phyloP scores from a whole-genome alignment of 2,329 filamentous ascomycete genomes.

The Bipolaris oryzae region DNA sequence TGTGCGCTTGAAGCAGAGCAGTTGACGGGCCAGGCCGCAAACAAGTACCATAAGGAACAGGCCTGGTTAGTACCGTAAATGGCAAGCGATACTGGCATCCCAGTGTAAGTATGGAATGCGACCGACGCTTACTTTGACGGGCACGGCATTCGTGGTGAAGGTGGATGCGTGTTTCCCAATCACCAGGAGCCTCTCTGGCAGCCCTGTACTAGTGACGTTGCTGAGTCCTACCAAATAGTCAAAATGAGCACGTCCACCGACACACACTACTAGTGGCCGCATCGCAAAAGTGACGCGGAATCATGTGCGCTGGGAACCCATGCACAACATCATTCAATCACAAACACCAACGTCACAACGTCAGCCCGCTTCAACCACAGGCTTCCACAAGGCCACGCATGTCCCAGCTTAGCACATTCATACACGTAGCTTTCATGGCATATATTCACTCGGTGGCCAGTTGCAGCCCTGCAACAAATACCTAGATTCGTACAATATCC shows the following conservation, averaged over 20 bases:
- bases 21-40: neutral
- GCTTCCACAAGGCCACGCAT: neutral
- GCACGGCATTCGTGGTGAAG: slow-evolving; percentile 4
- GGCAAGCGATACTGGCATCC: slow-evolving; percentile 5
- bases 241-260: neutral
- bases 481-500: slow-evolving; percentile 77
- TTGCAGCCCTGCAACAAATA: neutral
- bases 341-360: neutral
- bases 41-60: slow-evolving; percentile 7
- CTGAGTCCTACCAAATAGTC: neutral
- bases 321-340: neutral
- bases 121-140: neutral
- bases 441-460: neutral
- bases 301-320: slow-evolving; percentile 5
- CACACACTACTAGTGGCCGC: slow-evolving; percentile 2
- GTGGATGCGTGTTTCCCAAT: neutral
- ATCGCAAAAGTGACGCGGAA: slow-evolving; percentile 19
- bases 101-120: neutral
- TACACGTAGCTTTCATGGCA: neutral
- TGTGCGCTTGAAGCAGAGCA: slow-evolving; percentile 14
- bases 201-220: neutral
- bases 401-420: neutral
- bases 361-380: neutral
- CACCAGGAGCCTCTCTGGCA: neutral
- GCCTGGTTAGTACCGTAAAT: slow-evolving; percentile 5